Evolutionary conservation across 805 yeast genomes (phyloP).

Genomic region (Starmerella tilneyi): DNA sequence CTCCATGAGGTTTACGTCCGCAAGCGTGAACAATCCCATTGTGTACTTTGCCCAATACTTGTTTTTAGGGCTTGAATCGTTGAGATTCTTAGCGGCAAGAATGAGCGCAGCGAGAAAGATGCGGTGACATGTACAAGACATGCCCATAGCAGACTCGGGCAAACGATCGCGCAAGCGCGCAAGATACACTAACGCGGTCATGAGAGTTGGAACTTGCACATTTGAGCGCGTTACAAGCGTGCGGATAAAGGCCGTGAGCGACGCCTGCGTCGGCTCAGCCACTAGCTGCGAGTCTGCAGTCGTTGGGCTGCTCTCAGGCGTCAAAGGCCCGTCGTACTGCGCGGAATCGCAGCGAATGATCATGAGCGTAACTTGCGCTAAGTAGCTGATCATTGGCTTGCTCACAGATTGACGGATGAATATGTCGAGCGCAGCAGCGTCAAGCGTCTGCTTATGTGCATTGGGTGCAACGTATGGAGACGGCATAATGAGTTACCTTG

Average conservation of each 20-base stretch:
- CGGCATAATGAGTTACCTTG: too few species aligned
- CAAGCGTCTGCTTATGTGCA: conserved; percentile 16
- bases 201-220: conserved; percentile 88
- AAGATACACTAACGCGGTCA: conserved; percentile 82
- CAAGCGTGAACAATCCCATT: conserved; percentile 62
- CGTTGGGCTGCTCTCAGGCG: conserved; percentile 19
- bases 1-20: conserved; percentile 85
- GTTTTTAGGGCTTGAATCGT: conserved; percentile 90
- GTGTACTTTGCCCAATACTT: conserved; percentile 95
- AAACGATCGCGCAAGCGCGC: conserved; percentile 63
- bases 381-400: conserved; percentile 35
- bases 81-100: conserved; percentile 81
- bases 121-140: conserved; percentile 81
- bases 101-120: conserved; percentile 83
- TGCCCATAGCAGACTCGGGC: conserved; percentile 83
- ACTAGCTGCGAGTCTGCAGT: conserved; percentile 9
- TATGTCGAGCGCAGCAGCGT: conserved; percentile 33
- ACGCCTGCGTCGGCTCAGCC: conserved; percentile 28
- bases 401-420: conserved; percentile 36
- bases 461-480: too few species aligned
- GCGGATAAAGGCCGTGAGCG: conserved; percentile 48
- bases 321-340: conserved; percentile 24
- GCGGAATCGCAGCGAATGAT: conserved; percentile 33
- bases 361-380: conserved; percentile 34
- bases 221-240: conserved; percentile 68